phyloP scores from a whole-genome alignment of 2,329 filamentous ascomycete genomes.

The Hyphodiscus sp. region DNA sequence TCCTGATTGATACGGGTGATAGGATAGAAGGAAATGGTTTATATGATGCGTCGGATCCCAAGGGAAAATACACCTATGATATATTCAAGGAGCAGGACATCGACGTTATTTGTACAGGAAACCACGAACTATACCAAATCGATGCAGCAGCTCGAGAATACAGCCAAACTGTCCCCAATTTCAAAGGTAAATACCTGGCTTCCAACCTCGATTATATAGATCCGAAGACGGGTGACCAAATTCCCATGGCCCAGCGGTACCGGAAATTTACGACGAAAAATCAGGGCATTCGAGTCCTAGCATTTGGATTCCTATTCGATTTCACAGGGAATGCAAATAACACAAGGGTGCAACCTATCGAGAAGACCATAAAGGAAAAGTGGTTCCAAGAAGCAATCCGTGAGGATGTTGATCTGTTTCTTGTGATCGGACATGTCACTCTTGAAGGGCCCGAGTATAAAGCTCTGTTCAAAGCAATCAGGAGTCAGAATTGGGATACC shows the following conservation, averaged over 20 bases:
- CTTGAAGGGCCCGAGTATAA: slow-evolving; percentile 75
- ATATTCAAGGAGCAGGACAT: slow-evolving; percentile 78
- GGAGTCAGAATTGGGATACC: slow-evolving; percentile 67
- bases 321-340: slow-evolving; percentile 90
- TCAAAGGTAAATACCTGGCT: slow-evolving; percentile 72
- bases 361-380: slow-evolving; percentile 70
- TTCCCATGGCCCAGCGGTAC: slow-evolving; percentile 75
- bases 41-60: slow-evolving; percentile 83
- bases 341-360: slow-evolving; percentile 73
- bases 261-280: slow-evolving; percentile 90
- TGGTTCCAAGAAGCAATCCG: slow-evolving; percentile 86
- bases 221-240: slow-evolving; percentile 60
- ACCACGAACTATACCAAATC: slow-evolving; percentile 88
- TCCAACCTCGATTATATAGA: slow-evolving; percentile 90
- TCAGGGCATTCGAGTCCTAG: slow-evolving; percentile 73
- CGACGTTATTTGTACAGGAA: slow-evolving; percentile 81
- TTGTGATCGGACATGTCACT: slow-evolving; percentile 81
- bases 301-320: slow-evolving; percentile 93
- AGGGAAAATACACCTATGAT: slow-evolving; percentile 81
- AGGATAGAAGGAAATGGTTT: slow-evolving; percentile 90
- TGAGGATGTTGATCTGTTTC: slow-evolving; percentile 81
- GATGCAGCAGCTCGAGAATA: slow-evolving; percentile 75
- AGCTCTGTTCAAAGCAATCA: slow-evolving; percentile 70
- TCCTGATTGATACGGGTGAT: slow-evolving; percentile 95
- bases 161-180: slow-evolving; percentile 74